Base-by-base conservation (phyloP, 2,329 filamentous ascomycete genomes). In the Pseudogymnoascus sp. region DNA sequence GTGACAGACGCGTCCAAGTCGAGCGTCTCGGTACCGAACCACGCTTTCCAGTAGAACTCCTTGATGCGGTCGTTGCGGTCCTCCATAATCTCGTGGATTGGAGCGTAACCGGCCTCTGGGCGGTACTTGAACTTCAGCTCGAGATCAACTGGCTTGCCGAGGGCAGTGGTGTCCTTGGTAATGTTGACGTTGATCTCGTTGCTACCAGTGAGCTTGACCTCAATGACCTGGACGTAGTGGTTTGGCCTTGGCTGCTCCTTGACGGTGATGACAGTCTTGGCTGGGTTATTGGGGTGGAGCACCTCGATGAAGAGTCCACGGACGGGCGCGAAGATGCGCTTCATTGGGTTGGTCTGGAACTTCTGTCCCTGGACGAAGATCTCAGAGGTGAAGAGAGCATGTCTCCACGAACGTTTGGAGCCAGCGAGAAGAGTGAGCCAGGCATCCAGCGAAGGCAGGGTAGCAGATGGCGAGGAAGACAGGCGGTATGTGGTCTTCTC, bases 31-130 rank as follows among this genome's bases (percentile, higher is more conserved):
- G 92, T 83, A 42, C 92, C 94, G 70, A 99, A 99, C 94, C 94
- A 99, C 67, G 95, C 87, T 69, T 87, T 87, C 86, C 96, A 99
- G 82, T 99, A 99, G 75, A 99, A 99, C 76, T 96, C 90, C 81
- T 99, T 99, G 81, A 99, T 97, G 67, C 91, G 89, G 73, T 99
- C 93, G 73, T 99, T 99, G 72, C 94, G 91, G 61, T 85, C 88
- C 36, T 92, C 85, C 94, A 99, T 99, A 66, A 97, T 89, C 76
- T 99, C 94, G 65, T 88, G 88, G 68, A 99, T 96, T 15, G 94
- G 94, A n/a, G 95, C 93, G 73, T 97, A 99, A 31, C 94, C 94
- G 62, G 91, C 88, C 76, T 97, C 93, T 1, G 94, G 94, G 73
- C 92, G 90, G 77, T 99, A 99, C 4, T 84, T 90, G 79, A 97